A percentile compares a stretch with the other conserved stretches of the same genome.
phyloP scores from a whole-genome alignment of 2,329 filamentous ascomycete species.

The Arachnomyces sp. region DNA sequence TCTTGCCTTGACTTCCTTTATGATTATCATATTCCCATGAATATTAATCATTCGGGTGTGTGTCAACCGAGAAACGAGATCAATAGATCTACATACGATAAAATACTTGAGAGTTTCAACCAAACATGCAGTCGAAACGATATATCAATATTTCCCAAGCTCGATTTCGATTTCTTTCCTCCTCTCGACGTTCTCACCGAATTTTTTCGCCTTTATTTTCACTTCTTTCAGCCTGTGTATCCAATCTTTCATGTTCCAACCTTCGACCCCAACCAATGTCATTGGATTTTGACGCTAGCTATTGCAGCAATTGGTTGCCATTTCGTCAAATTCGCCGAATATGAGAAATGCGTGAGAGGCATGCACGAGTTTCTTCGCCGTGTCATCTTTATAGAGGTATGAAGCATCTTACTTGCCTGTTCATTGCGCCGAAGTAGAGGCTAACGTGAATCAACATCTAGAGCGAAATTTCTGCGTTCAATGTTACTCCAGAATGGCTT shows the following conservation, averaged over 20 bases:
- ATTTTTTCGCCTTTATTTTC: conserved; percentile 30
- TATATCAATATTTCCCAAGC: conserved; percentile 22
- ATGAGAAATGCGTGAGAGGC: conserved; percentile 23
- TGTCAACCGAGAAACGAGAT: conserved; percentile 12
- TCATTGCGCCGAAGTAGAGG: neutral
- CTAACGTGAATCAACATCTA: conserved; percentile 15
- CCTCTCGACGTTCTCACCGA: conserved; percentile 17
- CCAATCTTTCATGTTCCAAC: conserved; percentile 33
- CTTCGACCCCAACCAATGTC: conserved; percentile 27
- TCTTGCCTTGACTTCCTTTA: conserved; percentile 19
- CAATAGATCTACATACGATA: conserved; percentile 19
- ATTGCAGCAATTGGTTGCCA: conserved; percentile 35
- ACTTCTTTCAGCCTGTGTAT: conserved; percentile 32
- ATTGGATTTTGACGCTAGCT: conserved; percentile 35
- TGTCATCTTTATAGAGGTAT: conserved; percentile 29
- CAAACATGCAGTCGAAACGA: conserved; percentile 22
- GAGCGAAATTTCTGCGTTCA: conserved; percentile 14
- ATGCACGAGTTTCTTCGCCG: conserved; percentile 37
- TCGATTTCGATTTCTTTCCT: conserved; percentile 25
- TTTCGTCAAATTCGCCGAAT: conserved; percentile 19
- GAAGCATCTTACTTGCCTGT: neutral
- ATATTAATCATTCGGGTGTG: conserved; percentile 13
- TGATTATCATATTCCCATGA: conserved; percentile 11
- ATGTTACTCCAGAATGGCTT: conserved; percentile 70
- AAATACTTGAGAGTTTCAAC: conserved; percentile 22